Base-by-base conservation (phyloP, 108 stramenopile genomes). In the Seminavis robusta region DNA sequence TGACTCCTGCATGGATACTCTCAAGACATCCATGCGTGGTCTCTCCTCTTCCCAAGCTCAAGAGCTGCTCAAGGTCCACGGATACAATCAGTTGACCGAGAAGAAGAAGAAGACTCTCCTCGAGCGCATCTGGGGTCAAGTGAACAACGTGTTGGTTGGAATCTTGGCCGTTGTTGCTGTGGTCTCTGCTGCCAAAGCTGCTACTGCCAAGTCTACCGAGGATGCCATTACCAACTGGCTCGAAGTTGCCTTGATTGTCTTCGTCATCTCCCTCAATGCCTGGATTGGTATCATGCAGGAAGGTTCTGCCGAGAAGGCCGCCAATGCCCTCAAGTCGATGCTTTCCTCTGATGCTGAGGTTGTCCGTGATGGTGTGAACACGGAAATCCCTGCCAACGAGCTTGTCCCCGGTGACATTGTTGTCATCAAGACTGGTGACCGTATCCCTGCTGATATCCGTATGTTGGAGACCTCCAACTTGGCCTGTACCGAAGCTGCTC, bases 381-480 rank as follows among this genome's bases (percentile, higher is more conserved):
- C 67, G 21, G 70, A 80, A 70, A 62, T 91, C 33, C 83, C 84
- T 42, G 73, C 84, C 23, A 59, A 44, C 20, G 71, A 83, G 2
- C 48, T 91, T 30, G 90, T 91, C 31, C 86, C 86, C 31, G 90
- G 90, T 25, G 90, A 91, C 53, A 38, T 88, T 33, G 76, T 87
- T 54, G 36, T 73, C n/a, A 52, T 97, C 20, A 58, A 61, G 10
- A 43, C 67, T 13, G 96, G 96, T 16, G 91, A 94, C 59, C 73
- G 73, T 36, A 65, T 94, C 30, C 94, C 96, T n/a, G 85, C 90
- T 8, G 98, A 98, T 71, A 34, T 95, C 13, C 86, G 96, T 54
- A 72, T 98, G 67, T 42, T 96, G 28, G 61, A 72, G 21, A 70
- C 80, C 29, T 60, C 64, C 47, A 78, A 89, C 61, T 47, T 97